A percentile compares a stretch with the other conserved stretches of the same genome.
These are phyloP conservation scores for Pseudonectria foliicola DNA, from an alignment of 2,329 filamentous ascomycete genomes.

Conservation along the genomic window DNA sequence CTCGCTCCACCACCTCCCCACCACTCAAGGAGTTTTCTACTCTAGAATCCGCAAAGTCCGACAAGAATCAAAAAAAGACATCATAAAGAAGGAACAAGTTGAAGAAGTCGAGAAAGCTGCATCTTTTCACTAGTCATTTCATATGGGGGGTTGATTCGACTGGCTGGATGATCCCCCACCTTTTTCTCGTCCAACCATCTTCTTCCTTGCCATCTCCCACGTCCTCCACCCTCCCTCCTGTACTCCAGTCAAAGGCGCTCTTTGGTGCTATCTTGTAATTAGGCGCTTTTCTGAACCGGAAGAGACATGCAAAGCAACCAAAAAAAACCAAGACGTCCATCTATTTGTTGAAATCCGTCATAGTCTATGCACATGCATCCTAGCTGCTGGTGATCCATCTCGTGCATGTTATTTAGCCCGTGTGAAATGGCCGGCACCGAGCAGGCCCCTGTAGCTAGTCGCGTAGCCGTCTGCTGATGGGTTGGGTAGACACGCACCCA, in stretches of 20 bases:
- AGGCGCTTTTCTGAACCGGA: conserved; percentile 15
- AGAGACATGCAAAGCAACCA: conserved; percentile 15
- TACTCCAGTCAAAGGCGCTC: conserved; percentile 13
- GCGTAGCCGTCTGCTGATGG: too few species aligned
- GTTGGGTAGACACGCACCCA: too few species aligned
- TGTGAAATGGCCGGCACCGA: too few species aligned
- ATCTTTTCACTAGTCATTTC: background rate
- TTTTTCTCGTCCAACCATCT: too few species aligned
- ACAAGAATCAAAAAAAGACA: background rate
- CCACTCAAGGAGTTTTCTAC: background rate
- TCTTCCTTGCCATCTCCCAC: background rate
- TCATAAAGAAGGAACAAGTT: conserved; percentile 2
- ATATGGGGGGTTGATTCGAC: background rate
- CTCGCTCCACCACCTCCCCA: background rate
- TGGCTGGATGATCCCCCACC: background rate
- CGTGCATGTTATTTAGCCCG: too few species aligned
- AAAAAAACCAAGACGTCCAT: conserved; percentile 19
- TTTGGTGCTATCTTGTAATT: conserved; percentile 22
- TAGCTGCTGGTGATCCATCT: too few species aligned
- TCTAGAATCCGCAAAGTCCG: background rate
- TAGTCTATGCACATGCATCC: too few species aligned
- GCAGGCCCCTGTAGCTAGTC: too few species aligned
- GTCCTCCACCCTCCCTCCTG: background rate
- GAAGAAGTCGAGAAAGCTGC: background rate
- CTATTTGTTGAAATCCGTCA: conserved; percentile 2